These are phyloP conservation scores for Vanderwaltozyma polyspora DNA, from an alignment of 805 yeast genomes.

Conservation along the genomic window DNA sequence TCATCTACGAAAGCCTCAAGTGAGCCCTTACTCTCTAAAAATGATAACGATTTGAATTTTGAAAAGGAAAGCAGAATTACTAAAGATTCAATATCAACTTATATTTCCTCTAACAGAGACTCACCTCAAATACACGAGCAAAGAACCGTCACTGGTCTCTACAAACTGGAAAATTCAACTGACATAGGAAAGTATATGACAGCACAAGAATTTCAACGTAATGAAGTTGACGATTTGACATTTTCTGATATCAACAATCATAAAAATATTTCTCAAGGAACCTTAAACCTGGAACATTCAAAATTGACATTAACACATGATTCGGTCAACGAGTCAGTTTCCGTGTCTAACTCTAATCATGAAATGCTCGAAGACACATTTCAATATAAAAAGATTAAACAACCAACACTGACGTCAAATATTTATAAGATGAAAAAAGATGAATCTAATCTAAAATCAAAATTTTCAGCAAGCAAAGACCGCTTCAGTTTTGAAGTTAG, in stretches of 20 bases:
- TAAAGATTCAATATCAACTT: neutral
- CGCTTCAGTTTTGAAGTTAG: neutral
- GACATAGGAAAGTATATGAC: conserved; percentile 20
- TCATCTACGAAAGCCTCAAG: too few relatives aligned
- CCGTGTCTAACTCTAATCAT: neutral
- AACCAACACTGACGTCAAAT: too few relatives aligned
- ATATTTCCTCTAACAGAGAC: neutral
- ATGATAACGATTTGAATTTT: too few relatives aligned
- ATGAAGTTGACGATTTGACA: neutral
- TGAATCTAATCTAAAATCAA: too few relatives aligned
- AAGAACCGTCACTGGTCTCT: too few relatives aligned
- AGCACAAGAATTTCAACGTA: conserved; percentile 16
- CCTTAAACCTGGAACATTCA: neutral
- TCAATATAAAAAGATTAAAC: neutral
- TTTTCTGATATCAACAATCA: too few relatives aligned
- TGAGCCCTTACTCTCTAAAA: too few relatives aligned
- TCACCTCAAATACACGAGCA: too few relatives aligned
- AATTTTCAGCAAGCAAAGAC: too few relatives aligned
- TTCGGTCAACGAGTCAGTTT: too few relatives aligned
- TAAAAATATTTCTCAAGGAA: too few relatives aligned
- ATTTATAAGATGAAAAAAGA: neutral
- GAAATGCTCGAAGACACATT: neutral
- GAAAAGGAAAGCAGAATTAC: too few relatives aligned
- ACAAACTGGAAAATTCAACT: conserved; percentile 19
- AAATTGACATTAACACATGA: neutral